Conservation (phyloP, 371 early-diverging fungal species). For the Mucor piriformis region DNA sequence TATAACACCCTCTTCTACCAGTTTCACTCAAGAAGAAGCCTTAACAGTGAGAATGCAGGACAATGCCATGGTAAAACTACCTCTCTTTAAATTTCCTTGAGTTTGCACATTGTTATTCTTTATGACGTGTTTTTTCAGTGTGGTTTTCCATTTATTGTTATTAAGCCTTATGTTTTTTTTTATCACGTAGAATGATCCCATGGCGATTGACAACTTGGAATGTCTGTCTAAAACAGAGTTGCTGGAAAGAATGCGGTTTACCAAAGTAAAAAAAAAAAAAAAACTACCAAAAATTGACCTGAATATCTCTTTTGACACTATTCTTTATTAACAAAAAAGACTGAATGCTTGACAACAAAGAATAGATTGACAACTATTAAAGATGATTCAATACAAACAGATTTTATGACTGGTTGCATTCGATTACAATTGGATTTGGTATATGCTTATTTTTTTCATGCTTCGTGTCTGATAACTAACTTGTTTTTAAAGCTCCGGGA, state of each 20-base stretch:
- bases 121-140: no score
- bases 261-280: conserved; percentile 6
- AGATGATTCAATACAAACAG: background rate
- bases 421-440: conserved; percentile 7
- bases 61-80: no score
- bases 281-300: background rate
- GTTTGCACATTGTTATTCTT: no score
- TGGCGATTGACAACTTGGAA: no score
- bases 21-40: background rate
- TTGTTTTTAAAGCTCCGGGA: conserved; percentile 8
- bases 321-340: background rate
- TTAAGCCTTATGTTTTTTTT: no score
- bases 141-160: no score
- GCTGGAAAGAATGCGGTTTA: background rate
- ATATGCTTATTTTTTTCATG: background rate
- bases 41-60: background rate
- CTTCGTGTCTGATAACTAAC: background rate
- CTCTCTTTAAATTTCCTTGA: no score
- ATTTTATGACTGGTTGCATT: background rate
- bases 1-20: background rate
- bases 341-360: background rate
- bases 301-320: background rate
- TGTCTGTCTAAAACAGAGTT: conserved; percentile 1
- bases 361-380: background rate
- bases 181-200: no score